Conservation (phyloP, 495 filamentous ascomycete genomes). For the Talaromyces ruber region DNA sequence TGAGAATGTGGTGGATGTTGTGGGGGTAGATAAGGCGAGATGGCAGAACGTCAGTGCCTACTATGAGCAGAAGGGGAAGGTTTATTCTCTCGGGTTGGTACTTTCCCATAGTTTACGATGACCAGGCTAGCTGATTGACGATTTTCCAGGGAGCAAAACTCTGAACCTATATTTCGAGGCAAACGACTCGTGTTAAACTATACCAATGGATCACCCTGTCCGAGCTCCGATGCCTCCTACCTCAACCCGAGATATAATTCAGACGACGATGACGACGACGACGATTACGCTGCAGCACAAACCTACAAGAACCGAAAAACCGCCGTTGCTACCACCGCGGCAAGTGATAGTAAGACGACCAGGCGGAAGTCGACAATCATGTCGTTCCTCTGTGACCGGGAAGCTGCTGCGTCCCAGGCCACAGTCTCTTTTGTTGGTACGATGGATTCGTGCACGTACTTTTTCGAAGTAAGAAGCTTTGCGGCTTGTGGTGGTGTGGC, state of each 20-base stretch:
- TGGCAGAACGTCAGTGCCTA: constrained; percentile 89
- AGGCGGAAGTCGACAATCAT: constrained; percentile 80
- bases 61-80: constrained; percentile 63
- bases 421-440: constrained; percentile 74
- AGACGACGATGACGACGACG: constrained; percentile 27
- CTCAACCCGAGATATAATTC: constrained; percentile 2
- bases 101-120: neutral
- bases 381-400: constrained; percentile 86
- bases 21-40: constrained; percentile 51
- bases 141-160: constrained; percentile 50
- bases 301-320: constrained; percentile 35
- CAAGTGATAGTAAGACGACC: constrained; percentile 19
- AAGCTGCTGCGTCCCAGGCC: constrained; percentile 49
- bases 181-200: constrained; percentile 91
- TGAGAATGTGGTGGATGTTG: constrained; percentile 61
- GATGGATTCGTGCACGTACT: constrained; percentile 88
- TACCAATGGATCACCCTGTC: constrained; percentile 77
- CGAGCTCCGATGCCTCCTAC: neutral
- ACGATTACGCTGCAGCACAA: constrained; percentile 16
- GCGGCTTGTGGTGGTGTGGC: constrained; percentile 72
- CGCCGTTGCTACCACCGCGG: neutral
- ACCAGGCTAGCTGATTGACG: neutral
- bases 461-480: constrained; percentile 86
- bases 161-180: constrained; percentile 69
- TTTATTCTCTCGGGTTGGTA: constrained; percentile 75